Conservation (phyloP, 176 grass and related monocot genomes). For the Coix lacrymajobi region DNA sequence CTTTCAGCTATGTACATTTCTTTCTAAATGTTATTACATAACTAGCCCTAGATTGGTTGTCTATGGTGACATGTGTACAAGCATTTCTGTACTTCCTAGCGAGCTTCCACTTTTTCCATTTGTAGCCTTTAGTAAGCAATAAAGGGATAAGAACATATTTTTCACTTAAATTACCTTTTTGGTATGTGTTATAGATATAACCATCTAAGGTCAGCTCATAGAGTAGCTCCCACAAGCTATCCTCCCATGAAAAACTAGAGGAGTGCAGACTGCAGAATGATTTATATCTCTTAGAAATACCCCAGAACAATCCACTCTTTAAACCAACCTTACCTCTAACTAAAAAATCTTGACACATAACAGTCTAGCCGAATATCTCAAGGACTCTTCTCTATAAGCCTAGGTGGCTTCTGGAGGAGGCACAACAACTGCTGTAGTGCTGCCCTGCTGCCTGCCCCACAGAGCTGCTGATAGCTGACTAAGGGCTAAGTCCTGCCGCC, state of each 20-base stretch:
- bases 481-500: background rate
- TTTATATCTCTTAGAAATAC: background rate
- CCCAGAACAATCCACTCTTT: background rate
- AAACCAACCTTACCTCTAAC: background rate
- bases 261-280: background rate
- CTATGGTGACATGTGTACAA: background rate
- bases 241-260: background rate
- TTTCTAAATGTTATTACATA: background rate
- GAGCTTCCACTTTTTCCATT: background rate
- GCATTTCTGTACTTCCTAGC: background rate
- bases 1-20: background rate
- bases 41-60: background rate
- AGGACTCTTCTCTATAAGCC: background rate
- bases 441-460: background rate
- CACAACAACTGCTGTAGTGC: background rate
- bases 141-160: background rate
- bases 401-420: background rate
- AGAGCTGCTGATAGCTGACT: background rate
- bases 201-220: background rate
- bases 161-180: background rate
- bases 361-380: background rate
- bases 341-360: background rate
- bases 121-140: background rate
- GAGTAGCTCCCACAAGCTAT: background rate
- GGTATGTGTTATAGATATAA: background rate